phyloP scores from a whole-genome alignment of 192 early-diverging fungal species.

The Coemansia reversa region DNA sequence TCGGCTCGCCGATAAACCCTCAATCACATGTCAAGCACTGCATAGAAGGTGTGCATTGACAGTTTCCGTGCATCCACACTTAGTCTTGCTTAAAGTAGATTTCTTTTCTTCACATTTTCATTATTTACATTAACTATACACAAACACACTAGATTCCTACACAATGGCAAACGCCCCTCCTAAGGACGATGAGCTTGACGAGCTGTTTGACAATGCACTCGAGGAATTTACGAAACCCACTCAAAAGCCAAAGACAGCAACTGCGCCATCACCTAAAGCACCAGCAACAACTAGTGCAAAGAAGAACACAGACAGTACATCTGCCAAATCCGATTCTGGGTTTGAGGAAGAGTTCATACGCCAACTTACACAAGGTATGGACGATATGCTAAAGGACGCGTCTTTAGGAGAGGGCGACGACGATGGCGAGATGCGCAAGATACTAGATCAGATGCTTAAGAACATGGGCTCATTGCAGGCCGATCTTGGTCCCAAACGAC shows the following conservation, averaged over 20 bases:
- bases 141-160: not conserved
- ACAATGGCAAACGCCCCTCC: conserved; percentile 42
- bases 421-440: conserved; percentile 62
- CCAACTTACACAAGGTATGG: conserved; percentile 80
- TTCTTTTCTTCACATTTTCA: not conserved
- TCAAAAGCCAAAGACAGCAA: conserved; percentile 45
- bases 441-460: conserved; percentile 75
- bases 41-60: not conserved
- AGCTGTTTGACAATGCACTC: conserved; percentile 71
- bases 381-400: conserved; percentile 55
- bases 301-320: conserved; percentile 14
- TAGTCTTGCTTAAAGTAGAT: not conserved
- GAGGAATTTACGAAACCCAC: conserved; percentile 64
- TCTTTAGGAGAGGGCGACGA: conserved; percentile 18
- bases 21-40: not conserved
- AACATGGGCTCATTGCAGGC: conserved; percentile 57
- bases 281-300: conserved; percentile 14
- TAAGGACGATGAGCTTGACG: conserved; percentile 67
- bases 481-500: conserved; percentile 29
- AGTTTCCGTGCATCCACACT: not conserved
- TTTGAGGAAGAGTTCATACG: conserved; percentile 72
- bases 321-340: conserved; percentile 24
- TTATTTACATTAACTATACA: not conserved
- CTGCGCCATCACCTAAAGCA: conserved; percentile 14
- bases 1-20: not conserved